These are phyloP conservation scores for Cenchrus fungigraminus DNA, from an alignment of 176 grass and related monocot species.

Conservation along the genomic window DNA sequence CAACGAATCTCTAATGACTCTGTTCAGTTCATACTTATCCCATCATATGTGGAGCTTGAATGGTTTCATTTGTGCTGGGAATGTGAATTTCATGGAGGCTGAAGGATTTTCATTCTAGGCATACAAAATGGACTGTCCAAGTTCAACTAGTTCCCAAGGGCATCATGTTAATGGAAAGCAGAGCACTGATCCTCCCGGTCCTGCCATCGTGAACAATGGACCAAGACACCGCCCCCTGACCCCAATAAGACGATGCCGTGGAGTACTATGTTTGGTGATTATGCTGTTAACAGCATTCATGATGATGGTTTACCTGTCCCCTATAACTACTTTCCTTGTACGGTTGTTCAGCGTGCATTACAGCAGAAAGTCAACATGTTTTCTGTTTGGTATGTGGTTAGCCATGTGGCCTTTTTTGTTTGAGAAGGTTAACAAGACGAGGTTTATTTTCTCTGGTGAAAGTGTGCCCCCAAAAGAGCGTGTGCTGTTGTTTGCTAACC, in stretches of 20 bases:
- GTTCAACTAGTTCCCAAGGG: conserved; percentile 19
- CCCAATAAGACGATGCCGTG: conserved; percentile 57
- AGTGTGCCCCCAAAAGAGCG: conserved; percentile 57
- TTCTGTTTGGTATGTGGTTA: conserved; percentile 85
- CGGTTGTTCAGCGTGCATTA: conserved; percentile 76
- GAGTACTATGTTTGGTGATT: conserved; percentile 68
- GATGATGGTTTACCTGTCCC: conserved; percentile 78
- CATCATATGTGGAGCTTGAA: neutral
- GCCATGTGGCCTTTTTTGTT: conserved; percentile 91
- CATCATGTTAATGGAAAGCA: conserved; percentile 55
- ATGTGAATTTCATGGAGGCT: conserved; percentile 27
- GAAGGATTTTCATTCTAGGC: neutral
- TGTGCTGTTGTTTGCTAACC: conserved; percentile 87
- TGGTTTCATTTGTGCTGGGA: neutral
- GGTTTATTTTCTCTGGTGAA: conserved; percentile 86
- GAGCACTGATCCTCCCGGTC: neutral
- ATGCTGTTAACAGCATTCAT: conserved; percentile 76
- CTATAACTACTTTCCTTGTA: conserved; percentile 62
- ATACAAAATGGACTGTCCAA: conserved; percentile 54
- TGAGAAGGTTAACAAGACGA: conserved; percentile 92
- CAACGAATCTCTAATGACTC: neutral
- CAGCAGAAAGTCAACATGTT: conserved; percentile 82
- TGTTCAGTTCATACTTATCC: conserved; percentile 15
- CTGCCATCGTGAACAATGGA: conserved; percentile 46
- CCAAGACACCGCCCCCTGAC: conserved; percentile 58